Percentiles rank a stretch among this genome's conserved stretches.
Evolutionary conservation across 495 filamentous ascomycete genomes (phyloP).

Genomic region (Aspergillus steynii): DNA sequence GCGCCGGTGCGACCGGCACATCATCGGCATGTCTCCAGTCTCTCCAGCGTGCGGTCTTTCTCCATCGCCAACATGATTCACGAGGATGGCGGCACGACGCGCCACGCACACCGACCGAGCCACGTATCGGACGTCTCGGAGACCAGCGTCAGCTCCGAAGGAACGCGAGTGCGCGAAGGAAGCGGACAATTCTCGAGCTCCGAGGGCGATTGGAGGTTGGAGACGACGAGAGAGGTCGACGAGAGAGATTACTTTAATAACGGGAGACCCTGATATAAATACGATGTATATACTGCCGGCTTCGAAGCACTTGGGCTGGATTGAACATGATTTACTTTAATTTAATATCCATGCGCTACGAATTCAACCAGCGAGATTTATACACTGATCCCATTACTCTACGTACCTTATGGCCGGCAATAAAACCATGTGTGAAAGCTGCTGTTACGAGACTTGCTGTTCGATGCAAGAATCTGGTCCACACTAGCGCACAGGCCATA

Average conservation of each 20-base stretch:
- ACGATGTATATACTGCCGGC: neutral
- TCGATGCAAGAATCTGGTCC: no score
- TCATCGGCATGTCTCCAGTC: slow-evolving; percentile 14
- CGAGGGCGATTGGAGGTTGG: neutral
- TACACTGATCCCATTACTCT: no score
- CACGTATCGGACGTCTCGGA: slow-evolving; percentile 18
- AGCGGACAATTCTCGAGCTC: slow-evolving; percentile 5
- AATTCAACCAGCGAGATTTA: no score
- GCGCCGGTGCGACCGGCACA: slow-evolving; percentile 9
- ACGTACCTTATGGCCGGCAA: no score
- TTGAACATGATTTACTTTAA: neutral
- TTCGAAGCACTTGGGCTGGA: neutral
- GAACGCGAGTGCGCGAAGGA: slow-evolving; percentile 1
- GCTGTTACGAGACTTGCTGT: no score
- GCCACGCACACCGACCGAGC: slow-evolving; percentile 8
- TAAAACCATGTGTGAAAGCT: no score
- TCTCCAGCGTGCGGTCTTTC: slow-evolving; percentile 15
- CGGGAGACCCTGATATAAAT: neutral
- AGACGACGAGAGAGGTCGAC: neutral
- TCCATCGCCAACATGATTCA: slow-evolving; percentile 1
- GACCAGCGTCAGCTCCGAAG: slow-evolving; percentile 18
- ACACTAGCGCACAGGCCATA: no score
- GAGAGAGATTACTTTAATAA: neutral
- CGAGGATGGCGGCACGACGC: slow-evolving; percentile 5
- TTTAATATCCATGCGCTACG: neutral